Base-by-base conservation (phyloP, 352 stramenopile genomes). In the Phytophthora syringae region DNA sequence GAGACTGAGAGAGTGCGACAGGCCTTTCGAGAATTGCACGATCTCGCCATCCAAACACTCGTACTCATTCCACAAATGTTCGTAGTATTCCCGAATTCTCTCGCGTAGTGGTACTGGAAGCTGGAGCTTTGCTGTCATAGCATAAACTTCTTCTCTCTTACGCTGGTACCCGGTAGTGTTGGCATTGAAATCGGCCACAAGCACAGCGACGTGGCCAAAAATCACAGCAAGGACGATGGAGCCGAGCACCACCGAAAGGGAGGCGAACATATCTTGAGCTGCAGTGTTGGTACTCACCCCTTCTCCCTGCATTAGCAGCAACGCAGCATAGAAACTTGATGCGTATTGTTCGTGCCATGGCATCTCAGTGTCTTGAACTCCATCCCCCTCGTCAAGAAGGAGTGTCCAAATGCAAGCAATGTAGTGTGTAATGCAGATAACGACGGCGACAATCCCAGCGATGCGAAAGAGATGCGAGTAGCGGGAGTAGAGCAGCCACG, bases 141-240 rank as follows among this genome's bases (percentile, higher is more conserved):
- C 77, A 22, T 88, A 77, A 1, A 92, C 72, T 32, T 67, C 50
- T 42, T 91, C 83, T 79, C 89, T 86, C 44, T 92, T 92, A 11
- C 75, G 78, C 37, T 87, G 67, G 52, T 90, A 94, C 25, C 60
- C 74, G 0, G 75, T 87, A 7, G 56, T 57, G 21, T 80, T 84
- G 11, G 74, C 72, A 30, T 80, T 84, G 43, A 92, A 86, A 43
- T 86, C 88, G 16, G 77, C 68, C 5, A 93, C 79, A 0, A 86
- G 67, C 6, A 92, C 76, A 3, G 69, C 75, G 9, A 93, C 82
- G 45, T 90, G 36, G 16, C 80, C 82, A 32, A 90, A 92, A 3
- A 92, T 62, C 13, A 90, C 72, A 7, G 81, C 83, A 1, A 93
- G 60, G 1, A 84, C 43, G 37, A 93, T 60, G 0, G 83, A 84